Evolutionary conservation across 1,284 basidiomycete species (phyloP).

Genomic region (Heimioporus punctisporus): DNA sequence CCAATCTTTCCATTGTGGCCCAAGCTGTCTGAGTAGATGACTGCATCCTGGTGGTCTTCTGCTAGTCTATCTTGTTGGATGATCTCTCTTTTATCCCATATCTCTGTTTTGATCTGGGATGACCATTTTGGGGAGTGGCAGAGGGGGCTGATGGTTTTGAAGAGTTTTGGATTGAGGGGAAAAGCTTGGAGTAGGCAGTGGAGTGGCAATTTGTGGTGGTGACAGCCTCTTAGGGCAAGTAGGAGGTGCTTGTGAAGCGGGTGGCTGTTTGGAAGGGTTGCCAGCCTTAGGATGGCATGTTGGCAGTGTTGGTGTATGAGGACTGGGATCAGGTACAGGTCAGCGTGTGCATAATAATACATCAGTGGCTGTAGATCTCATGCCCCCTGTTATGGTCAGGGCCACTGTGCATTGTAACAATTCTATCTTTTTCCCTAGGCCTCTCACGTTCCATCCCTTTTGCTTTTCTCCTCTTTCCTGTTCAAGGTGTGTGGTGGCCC

Average conservation of each 20-base stretch:
- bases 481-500: background rate
- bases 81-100: slow-evolving; percentile 5
- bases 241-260: slow-evolving; percentile 1
- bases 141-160: slow-evolving; percentile 19
- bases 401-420: too few relatives aligned
- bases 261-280: slow-evolving; percentile 8
- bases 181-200: slow-evolving; percentile 8
- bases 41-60: background rate
- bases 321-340: slow-evolving; percentile 18
- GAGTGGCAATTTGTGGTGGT: slow-evolving; percentile 3
- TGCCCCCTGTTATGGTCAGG: too few relatives aligned
- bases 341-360: too few relatives aligned
- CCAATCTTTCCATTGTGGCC: slow-evolving; percentile 14
- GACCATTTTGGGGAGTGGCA: slow-evolving; percentile 4
- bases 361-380: too few relatives aligned
- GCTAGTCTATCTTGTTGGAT: background rate
- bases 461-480: background rate
- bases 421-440: background rate
- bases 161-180: background rate
- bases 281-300: slow-evolving; percentile 3
- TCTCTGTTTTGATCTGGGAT: background rate
- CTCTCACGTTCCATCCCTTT: background rate
- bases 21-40: slow-evolving; percentile 20
- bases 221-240: background rate
- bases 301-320: slow-evolving; percentile 12